Conservation (phyloP, 306 rosid genomes). For the Lotus japonicus region DNA sequence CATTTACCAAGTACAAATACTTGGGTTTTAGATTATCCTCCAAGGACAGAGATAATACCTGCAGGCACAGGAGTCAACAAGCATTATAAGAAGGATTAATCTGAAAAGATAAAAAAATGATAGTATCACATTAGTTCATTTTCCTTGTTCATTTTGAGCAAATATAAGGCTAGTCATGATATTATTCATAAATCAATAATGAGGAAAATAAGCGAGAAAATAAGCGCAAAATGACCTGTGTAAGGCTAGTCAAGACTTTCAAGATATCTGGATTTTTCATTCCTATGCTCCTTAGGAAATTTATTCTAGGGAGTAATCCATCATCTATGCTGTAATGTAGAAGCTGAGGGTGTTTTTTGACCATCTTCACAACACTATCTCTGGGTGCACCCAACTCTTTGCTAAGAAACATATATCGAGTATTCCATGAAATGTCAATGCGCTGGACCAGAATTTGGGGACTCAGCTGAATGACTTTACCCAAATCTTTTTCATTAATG, state of each 20-base stretch:
- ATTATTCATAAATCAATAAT: neutral
- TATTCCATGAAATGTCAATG: constrained; percentile 79
- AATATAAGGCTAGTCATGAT: neutral
- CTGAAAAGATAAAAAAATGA: neutral
- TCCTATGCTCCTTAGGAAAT: constrained; percentile 91
- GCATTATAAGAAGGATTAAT: neutral
- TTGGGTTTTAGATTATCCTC: constrained; percentile 95
- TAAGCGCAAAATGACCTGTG: constrained; percentile 57
- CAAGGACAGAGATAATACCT: constrained; percentile 88
- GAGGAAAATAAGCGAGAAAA: constrained; percentile 1
- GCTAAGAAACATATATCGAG: constrained; percentile 68
- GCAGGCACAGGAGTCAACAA: constrained; percentile 25
- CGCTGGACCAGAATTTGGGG: constrained; percentile 93
- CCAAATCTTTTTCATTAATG: constrained; percentile 80
- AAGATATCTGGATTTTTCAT: constrained; percentile 80
- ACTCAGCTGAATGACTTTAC: constrained; percentile 92
- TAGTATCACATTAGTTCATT: neutral
- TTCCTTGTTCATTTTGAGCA: neutral
- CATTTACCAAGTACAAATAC: constrained; percentile 85
- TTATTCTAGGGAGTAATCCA: constrained; percentile 89
- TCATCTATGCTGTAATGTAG: constrained; percentile 93
- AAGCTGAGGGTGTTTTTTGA: constrained; percentile 88
- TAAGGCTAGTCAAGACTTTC: constrained; percentile 84
- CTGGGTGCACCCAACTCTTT: constrained; percentile 90
- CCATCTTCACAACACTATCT: constrained; percentile 93